Percentiles rank a stretch among this genome's conserved stretches.
Conservation (phyloP, 2,329 filamentous ascomycete species). For the Epichloe festucae region DNA sequence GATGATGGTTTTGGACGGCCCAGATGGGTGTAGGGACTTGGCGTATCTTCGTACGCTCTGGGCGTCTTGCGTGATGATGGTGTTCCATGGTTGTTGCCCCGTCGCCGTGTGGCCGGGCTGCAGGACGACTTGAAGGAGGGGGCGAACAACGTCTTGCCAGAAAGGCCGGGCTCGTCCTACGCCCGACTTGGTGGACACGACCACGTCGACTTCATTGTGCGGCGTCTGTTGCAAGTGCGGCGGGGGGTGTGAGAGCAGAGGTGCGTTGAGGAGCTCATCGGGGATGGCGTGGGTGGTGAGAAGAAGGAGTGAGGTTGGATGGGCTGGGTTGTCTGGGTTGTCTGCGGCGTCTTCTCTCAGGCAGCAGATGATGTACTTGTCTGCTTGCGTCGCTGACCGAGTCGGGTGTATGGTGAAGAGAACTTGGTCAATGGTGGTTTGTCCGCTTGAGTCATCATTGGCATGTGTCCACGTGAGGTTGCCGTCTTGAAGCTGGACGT, state of each 20-base stretch:
- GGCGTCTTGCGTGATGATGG: conserved; percentile 50
- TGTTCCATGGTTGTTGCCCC: conserved; percentile 5
- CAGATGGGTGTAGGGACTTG: conserved; percentile 14
- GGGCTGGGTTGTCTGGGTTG: conserved; percentile 6
- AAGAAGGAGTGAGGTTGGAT: conserved; percentile 17
- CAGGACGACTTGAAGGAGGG: conserved; percentile 34
- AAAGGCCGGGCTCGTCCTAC: conserved; percentile 42
- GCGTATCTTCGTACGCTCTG: conserved; percentile 55
- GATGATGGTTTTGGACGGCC: conserved; percentile 43
- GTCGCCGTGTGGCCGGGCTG: neutral
- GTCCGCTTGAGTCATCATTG: conserved; percentile 7
- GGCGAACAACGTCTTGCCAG: conserved; percentile 41
- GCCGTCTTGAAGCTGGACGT: conserved; percentile 12
- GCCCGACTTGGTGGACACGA: conserved; percentile 57
- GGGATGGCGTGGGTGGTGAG: conserved; percentile 18
- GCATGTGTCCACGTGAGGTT: conserved; percentile 16
- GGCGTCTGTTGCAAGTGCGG: conserved; percentile 18
- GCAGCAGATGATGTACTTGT: conserved; percentile 20
- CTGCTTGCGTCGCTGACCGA: neutral
- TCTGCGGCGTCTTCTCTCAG: conserved; percentile 23
- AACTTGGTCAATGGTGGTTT: conserved; percentile 14
- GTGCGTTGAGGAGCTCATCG: conserved; percentile 21
- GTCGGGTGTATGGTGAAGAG: conserved; percentile 13
- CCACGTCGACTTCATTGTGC: conserved; percentile 37
- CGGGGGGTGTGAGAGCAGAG: conserved; percentile 25